Base-by-base conservation (phyloP, 208 protist species). In the Leishmania arabica region DNA sequence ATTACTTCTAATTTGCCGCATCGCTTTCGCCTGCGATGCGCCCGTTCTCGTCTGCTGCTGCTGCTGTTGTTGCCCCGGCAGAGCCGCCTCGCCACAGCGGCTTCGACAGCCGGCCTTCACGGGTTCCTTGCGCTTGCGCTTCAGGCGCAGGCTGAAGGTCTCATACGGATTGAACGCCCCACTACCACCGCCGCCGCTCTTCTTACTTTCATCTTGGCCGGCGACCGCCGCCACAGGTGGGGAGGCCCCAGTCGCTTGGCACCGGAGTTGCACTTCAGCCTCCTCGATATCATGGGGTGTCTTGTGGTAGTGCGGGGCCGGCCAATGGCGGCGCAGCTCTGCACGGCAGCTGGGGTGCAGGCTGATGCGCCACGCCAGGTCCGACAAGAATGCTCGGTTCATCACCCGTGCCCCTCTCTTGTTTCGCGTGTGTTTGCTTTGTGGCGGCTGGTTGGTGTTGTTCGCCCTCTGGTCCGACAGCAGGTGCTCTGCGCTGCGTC, bases 321-420 rank as follows among this genome's bases (percentile, higher is more conserved):
- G 89, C 89, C 89, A 92, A 82, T 92, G 89, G 49, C 86, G 81
- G 2, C 85, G 84, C 53, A 83, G 73, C 40, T 81, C 73, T 2
- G 77, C 68, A 56, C 81, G 85, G 77, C 89, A 90, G 64, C 73
- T 77, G 21, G 87, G 87, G 79, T 92, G 87, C 60, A 85, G 66
- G 54, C 84, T 83, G 47, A 92, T 75, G 42, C 74, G 80, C 1
- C 17, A 68, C 47, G 89, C 86, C 58, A 89, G 54, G 49, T 86
- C 79, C 15, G 77, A 77, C 17, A 88, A 64, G 69, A 84, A 83
- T 24, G 77, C 9, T 69, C 66, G 68, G 45, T 31, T 77, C 65
- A 69, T 69, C 58, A 24, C 24, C 5, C 58, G 31, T 31, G 24
- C 5, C 24, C n/a, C 0, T 69, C 19, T 69, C 15, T 21, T 42